Conservation (phyloP, 495 filamentous ascomycete species). For the Chaetomium cochliodes region DNA sequence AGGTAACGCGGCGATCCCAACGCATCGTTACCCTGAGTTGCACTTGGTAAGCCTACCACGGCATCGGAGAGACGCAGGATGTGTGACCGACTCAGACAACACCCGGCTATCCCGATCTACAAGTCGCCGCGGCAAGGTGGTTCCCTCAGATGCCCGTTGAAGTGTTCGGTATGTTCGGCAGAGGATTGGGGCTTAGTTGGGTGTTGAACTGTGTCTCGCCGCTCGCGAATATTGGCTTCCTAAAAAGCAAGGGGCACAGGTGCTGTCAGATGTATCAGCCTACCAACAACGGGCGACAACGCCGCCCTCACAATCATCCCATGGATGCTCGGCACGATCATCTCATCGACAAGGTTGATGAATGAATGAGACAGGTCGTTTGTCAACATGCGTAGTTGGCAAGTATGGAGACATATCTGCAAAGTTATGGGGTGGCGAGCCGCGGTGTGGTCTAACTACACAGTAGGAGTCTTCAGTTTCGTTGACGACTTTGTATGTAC, state of each 20-base stretch:
- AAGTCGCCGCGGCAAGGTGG: not conserved
- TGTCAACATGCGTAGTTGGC: not conserved
- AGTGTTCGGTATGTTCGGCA: not conserved
- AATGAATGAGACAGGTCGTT: not conserved
- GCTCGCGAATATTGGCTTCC: not conserved
- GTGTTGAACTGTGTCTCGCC: not conserved
- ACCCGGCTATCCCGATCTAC: slow-evolving; percentile 10
- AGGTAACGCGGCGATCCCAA: not conserved
- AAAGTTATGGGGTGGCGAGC: not conserved
- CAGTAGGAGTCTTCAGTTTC: not conserved
- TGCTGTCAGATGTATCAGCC: not conserved
- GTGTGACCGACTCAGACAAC: not conserved
- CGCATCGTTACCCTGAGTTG: not conserved
- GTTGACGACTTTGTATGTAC: not conserved
- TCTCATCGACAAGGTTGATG: not conserved
- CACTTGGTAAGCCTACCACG: not conserved
- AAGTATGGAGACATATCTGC: not conserved
- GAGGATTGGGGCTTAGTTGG: not conserved
- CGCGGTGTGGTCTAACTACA: not conserved
- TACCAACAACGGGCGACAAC: not conserved
- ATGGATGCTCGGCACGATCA: slow-evolving; percentile 1
- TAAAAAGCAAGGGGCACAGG: not conserved
- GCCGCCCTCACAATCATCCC: slow-evolving; percentile 9
- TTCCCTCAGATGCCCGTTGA: not conserved
- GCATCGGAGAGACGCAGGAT: not conserved